A percentile compares a stretch with the other conserved stretches of the same genome.
Evolutionary conservation across 2,329 filamentous ascomycete species (phyloP).

Genomic region (Chaetothyriales sp.): DNA sequence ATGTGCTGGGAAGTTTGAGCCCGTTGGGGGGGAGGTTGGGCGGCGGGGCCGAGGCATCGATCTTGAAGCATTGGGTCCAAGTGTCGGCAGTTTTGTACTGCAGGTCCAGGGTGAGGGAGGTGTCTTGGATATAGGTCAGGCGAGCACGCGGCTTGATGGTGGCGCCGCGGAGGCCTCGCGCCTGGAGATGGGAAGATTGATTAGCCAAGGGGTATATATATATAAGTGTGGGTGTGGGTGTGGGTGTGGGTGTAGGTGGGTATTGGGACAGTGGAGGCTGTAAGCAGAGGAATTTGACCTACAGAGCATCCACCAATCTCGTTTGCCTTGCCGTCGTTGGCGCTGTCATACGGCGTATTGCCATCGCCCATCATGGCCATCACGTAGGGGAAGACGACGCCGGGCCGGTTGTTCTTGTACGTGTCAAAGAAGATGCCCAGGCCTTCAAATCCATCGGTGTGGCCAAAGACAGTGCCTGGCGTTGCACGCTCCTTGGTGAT

Average conservation of each 20-base stretch:
- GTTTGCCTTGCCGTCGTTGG: constrained; percentile 82
- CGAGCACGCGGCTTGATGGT: constrained; percentile 69
- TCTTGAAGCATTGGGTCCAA: constrained; percentile 81
- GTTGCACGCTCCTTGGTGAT: constrained; percentile 82
- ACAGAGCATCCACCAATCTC: constrained; percentile 88
- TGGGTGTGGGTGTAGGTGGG: too few species aligned
- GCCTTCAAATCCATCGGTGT: constrained; percentile 78
- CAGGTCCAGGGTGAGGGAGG: constrained; percentile 75
- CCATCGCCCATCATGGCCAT: constrained; percentile 98
- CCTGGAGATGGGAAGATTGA: constrained; percentile 30
- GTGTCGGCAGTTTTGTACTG: constrained; percentile 85
- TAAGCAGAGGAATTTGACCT: constrained; percentile 20
- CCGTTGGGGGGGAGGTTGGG: constrained; percentile 26
- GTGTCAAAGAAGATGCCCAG: constrained; percentile 94
- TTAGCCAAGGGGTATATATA: too few species aligned
- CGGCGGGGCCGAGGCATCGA: constrained; percentile 44
- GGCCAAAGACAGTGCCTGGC: constrained; percentile 74
- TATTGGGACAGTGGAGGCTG: too few species aligned
- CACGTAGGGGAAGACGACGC: constrained; percentile 89
- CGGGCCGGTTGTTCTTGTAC: constrained; percentile 98
- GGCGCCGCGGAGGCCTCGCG: constrained; percentile 72
- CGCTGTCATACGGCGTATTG: constrained; percentile 76
- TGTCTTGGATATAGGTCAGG: constrained; percentile 94
- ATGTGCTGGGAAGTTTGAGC: constrained; percentile 60
- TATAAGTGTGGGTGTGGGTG: too few species aligned